Conservation (phyloP, 345 rosid species). For the Durio zibethinus region DNA sequence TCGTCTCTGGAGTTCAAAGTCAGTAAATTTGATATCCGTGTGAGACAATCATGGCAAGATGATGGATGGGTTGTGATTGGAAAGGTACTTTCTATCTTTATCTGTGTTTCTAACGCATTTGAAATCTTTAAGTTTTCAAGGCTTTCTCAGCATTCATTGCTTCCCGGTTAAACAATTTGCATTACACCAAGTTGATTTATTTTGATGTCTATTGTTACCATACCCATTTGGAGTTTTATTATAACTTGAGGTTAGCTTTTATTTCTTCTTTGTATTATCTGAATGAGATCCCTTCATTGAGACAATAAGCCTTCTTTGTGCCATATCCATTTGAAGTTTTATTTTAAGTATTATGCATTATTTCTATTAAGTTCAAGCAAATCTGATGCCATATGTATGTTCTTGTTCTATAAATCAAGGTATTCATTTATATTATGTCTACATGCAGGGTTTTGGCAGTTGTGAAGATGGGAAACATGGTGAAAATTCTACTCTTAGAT, state of each 20-base stretch:
- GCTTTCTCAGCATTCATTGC: not conserved
- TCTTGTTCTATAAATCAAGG: not conserved
- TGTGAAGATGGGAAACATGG: slow-evolving; percentile 25
- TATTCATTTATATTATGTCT: slow-evolving; percentile 21
- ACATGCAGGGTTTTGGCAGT: slow-evolving; percentile 32
- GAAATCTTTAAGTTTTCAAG: not conserved
- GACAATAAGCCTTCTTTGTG: not conserved
- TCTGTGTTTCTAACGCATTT: not conserved
- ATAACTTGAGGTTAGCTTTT: not conserved
- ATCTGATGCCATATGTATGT: not conserved
- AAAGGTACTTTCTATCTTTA: slow-evolving; percentile 34
- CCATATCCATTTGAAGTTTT: not conserved
- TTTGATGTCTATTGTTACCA: not conserved
- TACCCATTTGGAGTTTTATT: not conserved
- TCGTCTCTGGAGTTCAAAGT: slow-evolving; percentile 55
- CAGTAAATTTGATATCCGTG: slow-evolving; percentile 41
- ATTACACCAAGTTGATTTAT: not conserved
- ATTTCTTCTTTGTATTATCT: not conserved
- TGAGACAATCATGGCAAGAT: slow-evolving; percentile 73
- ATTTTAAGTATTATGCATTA: not conserved
- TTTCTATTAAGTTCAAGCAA: not conserved
- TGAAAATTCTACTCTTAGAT: slow-evolving; percentile 29
- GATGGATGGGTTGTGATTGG: slow-evolving; percentile 61
- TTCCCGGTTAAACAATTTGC: not conserved
- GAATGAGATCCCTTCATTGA: not conserved